These are phyloP conservation scores for Debaryomycetaceae sp. DNA, from an alignment of 1,139 yeast species.

Conservation along the genomic window DNA sequence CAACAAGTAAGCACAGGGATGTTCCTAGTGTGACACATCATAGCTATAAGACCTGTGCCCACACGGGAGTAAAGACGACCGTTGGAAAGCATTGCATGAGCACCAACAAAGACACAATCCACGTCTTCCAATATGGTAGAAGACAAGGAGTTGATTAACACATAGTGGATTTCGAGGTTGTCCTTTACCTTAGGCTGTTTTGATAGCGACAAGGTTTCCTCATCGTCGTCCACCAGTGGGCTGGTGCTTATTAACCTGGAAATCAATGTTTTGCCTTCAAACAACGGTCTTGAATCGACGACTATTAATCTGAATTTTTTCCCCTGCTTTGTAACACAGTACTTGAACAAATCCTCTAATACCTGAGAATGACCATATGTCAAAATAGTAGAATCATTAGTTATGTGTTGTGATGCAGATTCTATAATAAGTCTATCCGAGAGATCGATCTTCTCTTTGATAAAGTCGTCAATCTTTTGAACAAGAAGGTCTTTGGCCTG, in stretches of 20 bases:
- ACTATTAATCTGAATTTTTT: constrained; percentile 78
- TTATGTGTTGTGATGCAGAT: constrained; percentile 74
- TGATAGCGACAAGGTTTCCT: not conserved
- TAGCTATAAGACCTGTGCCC: constrained; percentile 91
- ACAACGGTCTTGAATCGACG: constrained; percentile 93
- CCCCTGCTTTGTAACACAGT: constrained; percentile 58
- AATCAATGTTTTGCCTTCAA: constrained; percentile 84
- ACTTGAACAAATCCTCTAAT: constrained; percentile 68
- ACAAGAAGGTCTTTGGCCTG: constrained; percentile 69
- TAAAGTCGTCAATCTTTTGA: constrained; percentile 73
- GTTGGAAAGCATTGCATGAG: constrained; percentile 95
- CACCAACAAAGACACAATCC: constrained; percentile 90
- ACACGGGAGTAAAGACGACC: constrained; percentile 92
- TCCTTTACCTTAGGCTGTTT: constrained; percentile 31
- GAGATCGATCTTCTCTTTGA: constrained; percentile 79
- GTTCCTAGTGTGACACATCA: constrained; percentile 83
- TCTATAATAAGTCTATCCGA: constrained; percentile 84
- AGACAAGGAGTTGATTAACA: constrained; percentile 73
- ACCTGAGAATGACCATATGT: constrained; percentile 91
- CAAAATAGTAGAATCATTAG: constrained; percentile 73
- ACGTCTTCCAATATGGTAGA: constrained; percentile 75
- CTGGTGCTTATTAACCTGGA: constrained; percentile 48
- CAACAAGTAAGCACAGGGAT: constrained; percentile 95
- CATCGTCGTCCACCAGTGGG: constrained; percentile 28
- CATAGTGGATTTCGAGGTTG: constrained; percentile 50